These are phyloP conservation scores for Xylaria sp. DNA, from an alignment of 2,329 filamentous ascomycete species.

Conservation along the genomic window DNA sequence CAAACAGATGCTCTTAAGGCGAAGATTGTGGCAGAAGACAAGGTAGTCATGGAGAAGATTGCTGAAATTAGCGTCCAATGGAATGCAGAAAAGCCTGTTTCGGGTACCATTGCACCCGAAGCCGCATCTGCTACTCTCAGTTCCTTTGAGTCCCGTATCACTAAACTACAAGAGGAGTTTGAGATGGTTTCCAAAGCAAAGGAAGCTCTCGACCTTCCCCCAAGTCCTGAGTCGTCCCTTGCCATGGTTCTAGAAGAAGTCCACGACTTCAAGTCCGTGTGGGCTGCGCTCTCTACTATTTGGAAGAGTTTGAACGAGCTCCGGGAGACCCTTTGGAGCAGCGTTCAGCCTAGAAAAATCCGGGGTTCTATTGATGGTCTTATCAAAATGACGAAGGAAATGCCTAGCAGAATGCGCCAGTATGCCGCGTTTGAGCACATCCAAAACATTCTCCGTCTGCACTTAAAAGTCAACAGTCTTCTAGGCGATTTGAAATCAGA, in stretches of 20 bases:
- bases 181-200: slow-evolving; percentile 97
- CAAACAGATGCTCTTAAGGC: slow-evolving; percentile 94
- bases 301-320: slow-evolving; percentile 97
- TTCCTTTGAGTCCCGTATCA: slow-evolving; percentile 86
- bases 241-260: slow-evolving; percentile 92
- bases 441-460: slow-evolving; percentile 85
- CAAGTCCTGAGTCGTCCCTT: slow-evolving; percentile 82
- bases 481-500: slow-evolving; percentile 94
- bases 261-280: slow-evolving; percentile 98
- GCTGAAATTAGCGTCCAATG: slow-evolving; percentile 84
- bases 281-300: slow-evolving; percentile 93
- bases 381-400: slow-evolving; percentile 98
- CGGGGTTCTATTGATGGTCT: slow-evolving; percentile 88
- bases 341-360: slow-evolving; percentile 93
- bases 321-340: slow-evolving; percentile 91
- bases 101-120: slow-evolving; percentile 90
- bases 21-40: slow-evolving; percentile 94
- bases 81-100: slow-evolving; percentile 97
- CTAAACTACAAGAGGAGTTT: slow-evolving; percentile 84
- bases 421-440: slow-evolving; percentile 99
- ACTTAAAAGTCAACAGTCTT: slow-evolving; percentile 90
- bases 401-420: slow-evolving; percentile 98
- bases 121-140: slow-evolving; percentile 84
- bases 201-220: slow-evolving; percentile 90
- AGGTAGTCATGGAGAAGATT: slow-evolving; percentile 89